Base-by-base conservation (phyloP, 257 asterid genomes). In the Solanum stenotomum region DNA sequence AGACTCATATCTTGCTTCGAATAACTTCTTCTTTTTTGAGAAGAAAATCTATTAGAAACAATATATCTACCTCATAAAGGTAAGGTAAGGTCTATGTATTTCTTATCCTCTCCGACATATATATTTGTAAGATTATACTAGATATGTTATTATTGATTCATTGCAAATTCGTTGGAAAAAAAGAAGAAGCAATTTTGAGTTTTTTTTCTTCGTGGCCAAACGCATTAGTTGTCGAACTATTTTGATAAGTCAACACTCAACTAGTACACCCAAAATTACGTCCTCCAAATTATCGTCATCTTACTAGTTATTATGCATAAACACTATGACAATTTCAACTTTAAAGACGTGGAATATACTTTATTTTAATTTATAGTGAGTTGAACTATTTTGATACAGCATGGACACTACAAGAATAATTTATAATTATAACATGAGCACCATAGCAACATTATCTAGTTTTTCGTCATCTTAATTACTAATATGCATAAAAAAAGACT, bases 201-300 rank as follows among this genome's bases (percentile, higher is more conserved):
- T 5, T 0, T 16, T 0, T 49, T 16, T 49, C 5, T 49, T 5
- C 9, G 61, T 52, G 61, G 63, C 63, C 63, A 52, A 56, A 56
- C n/a, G 23, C 65, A 56, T 56, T 56, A 56, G 65, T 1, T 2
- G 2, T 56, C 5, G 10, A 56, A 20, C 29, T 23, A 22, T 61
- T 61, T 61, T 22, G 27, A 76, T 75, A 76, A 76, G 56, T 25
- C 22, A 76, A 37, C 18, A 82, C 78, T 40, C 56, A 76, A 76
- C 23, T 52, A 16, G 23, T 52, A 2, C 33, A 44, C 71, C 71
- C 68, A 79, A 85, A 87, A 25, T 33, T 8, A 78, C 9, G 52
- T 65, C 87, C 76, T 44, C 88, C n/a, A 82, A 72, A 34, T 83
- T 59, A 33, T 61, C 87, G 42, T 88, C 89, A 86, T 88, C 90